phyloP scores from a whole-genome alignment of 371 early-diverging fungal species.

The Mortierella sp. region DNA sequence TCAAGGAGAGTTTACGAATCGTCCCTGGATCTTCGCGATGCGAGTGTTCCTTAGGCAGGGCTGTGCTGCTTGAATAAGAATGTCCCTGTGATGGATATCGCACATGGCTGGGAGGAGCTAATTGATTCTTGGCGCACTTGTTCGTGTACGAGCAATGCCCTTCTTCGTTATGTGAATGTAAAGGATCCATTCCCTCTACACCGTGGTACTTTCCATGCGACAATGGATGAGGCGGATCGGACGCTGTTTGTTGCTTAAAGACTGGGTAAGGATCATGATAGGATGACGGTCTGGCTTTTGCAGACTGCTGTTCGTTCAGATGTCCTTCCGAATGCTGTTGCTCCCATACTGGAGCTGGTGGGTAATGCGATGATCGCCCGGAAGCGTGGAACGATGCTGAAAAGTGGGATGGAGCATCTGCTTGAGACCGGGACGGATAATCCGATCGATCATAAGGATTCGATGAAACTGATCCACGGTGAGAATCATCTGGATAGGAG shows the following conservation, averaged over 20 bases:
- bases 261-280: conserved; percentile 9
- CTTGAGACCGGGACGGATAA: background rate
- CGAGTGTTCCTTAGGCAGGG: background rate
- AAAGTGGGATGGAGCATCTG: background rate
- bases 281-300: conserved; percentile 3
- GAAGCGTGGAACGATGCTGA: conserved; percentile 8
- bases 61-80: background rate
- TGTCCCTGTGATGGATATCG: conserved; percentile 13
- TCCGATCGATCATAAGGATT: conserved; percentile 12
- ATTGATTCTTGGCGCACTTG: background rate
- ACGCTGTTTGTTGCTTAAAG: background rate
- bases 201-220: conserved; percentile 4
- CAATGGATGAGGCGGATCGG: background rate
- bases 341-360: background rate
- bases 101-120: background rate
- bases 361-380: conserved; percentile 4
- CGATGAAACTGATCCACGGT: background rate
- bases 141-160: background rate
- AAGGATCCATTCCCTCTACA: background rate
- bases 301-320: background rate
- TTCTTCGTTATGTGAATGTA: background rate
- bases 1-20: background rate
- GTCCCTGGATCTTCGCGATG: conserved; percentile 2
- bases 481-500: conserved; percentile 3
- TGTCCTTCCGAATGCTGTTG: conserved; percentile 6